These are phyloP conservation scores for Colletotrichum sp. DNA, from an alignment of 2,329 filamentous ascomycete genomes.

Conservation along the genomic window DNA sequence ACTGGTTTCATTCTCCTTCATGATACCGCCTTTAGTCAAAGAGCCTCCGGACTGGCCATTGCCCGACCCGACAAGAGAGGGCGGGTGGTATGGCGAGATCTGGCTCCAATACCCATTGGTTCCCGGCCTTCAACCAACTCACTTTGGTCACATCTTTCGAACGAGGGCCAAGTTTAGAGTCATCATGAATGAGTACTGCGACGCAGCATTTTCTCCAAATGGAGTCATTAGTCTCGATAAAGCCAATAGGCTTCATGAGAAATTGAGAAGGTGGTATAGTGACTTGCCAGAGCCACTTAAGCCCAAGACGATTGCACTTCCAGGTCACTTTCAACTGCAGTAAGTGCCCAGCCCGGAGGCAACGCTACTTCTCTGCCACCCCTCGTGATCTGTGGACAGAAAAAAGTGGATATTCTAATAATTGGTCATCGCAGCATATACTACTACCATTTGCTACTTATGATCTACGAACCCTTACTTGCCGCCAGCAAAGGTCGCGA, in stretches of 20 bases:
- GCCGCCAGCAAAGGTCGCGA: slow-evolving; percentile 7
- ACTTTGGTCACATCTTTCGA: slow-evolving; percentile 32
- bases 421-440: slow-evolving; percentile 15
- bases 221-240: not conserved
- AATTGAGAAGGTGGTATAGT: slow-evolving; percentile 32
- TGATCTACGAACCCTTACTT: slow-evolving; percentile 30
- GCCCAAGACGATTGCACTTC: slow-evolving; percentile 34
- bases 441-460: slow-evolving; percentile 29
- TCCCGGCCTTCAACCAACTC: slow-evolving; percentile 22
- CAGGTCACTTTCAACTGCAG: slow-evolving; percentile 41
- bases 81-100: slow-evolving; percentile 39
- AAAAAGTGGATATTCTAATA: not conserved
- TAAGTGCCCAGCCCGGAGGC: slow-evolving; percentile 22
- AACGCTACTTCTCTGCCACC: not conserved
- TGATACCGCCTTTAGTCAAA: slow-evolving; percentile 29
- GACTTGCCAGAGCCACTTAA: slow-evolving; percentile 28
- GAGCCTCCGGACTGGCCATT: slow-evolving; percentile 33
- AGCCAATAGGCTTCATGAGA: slow-evolving; percentile 25
- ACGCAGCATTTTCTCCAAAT: slow-evolving; percentile 15
- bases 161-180: slow-evolving; percentile 32
- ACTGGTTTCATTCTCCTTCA: slow-evolving; percentile 29
- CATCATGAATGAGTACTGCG: slow-evolving; percentile 32
- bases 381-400: not conserved
- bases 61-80: slow-evolving; percentile 28
- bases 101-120: slow-evolving; percentile 39